These are phyloP conservation scores for Plasmodium inui DNA, from an alignment of 169 alveolate genomes.

Conservation along the genomic window DNA sequence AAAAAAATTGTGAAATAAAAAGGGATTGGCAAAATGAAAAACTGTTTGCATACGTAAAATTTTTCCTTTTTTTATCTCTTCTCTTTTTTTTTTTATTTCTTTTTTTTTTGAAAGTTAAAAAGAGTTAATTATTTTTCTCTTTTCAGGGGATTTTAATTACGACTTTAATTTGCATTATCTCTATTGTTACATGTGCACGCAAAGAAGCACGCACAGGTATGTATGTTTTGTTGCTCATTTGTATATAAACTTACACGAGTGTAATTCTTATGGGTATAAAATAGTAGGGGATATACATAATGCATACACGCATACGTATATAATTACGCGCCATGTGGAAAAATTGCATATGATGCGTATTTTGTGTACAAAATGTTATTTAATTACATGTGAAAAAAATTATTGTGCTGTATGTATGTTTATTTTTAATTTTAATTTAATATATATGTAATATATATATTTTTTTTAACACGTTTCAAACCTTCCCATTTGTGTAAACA, in stretches of 20 bases:
- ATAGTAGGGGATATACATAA: background rate
- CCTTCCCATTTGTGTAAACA: background rate
- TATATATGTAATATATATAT: background rate
- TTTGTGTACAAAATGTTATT: background rate
- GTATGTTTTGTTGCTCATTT: background rate
- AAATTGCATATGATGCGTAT: background rate
- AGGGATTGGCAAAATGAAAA: background rate
- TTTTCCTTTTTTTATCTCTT: background rate
- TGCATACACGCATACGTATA: constrained; percentile 1
- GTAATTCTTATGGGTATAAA: background rate
- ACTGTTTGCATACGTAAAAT: background rate
- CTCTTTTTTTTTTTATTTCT: background rate
- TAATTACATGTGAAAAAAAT: background rate
- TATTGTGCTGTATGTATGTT: background rate
- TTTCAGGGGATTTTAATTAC: background rate
- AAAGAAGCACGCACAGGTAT: background rate
- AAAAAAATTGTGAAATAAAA: background rate
- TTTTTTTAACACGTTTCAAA: background rate
- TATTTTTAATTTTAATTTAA: background rate
- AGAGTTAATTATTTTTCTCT: constrained; percentile 5
- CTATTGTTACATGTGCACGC: constrained; percentile 13
- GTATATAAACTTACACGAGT: background rate
- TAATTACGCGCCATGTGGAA: background rate
- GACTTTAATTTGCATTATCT: background rate
- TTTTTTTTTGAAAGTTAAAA: background rate